Percentiles rank a stretch among this genome's conserved stretches.
phyloP scores from a whole-genome alignment of 2,329 filamentous ascomycete species.

The Sordariomycetes sp. region DNA sequence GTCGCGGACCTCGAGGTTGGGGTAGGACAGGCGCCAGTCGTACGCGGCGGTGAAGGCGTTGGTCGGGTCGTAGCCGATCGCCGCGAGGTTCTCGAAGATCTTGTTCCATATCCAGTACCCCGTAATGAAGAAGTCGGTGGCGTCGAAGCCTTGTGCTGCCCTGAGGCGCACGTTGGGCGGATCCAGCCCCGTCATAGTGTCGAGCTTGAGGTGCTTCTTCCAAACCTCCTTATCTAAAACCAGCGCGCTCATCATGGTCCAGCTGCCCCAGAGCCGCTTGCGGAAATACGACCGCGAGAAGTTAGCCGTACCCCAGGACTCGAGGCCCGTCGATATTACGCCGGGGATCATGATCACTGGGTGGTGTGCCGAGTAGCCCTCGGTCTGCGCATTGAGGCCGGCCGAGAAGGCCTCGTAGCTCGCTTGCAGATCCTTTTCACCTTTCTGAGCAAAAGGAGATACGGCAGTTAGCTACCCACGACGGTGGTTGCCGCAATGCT shows the following conservation, averaged over 20 bases:
- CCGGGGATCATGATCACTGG: conserved; percentile 96
- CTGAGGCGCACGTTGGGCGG: conserved; percentile 82
- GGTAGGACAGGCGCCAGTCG: conserved; percentile 87
- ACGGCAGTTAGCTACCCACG: background rate
- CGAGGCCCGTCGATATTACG: conserved; percentile 91
- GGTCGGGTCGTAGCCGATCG: conserved; percentile 86
- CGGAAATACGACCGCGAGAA: conserved; percentile 81
- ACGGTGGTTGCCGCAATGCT: background rate
- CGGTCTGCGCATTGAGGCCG: conserved; percentile 65
- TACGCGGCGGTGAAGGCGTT: conserved; percentile 60
- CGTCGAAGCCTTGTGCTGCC: conserved; percentile 92
- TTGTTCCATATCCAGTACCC: conserved; percentile 99
- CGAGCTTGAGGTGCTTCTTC: conserved; percentile 96
- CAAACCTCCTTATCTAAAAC: conserved; percentile 87
- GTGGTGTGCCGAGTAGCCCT: conserved; percentile 72
- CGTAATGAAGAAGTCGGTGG: conserved; percentile 86
- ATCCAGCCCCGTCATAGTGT: conserved; percentile 81
- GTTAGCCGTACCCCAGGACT: conserved; percentile 90
- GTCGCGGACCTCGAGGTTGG: conserved; percentile 79
- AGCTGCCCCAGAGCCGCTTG: conserved; percentile 91
- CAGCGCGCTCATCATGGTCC: conserved; percentile 96
- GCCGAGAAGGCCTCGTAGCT: conserved; percentile 92
- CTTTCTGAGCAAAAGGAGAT: conserved; percentile 38
- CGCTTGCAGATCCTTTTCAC: conserved; percentile 69
- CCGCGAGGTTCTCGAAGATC: conserved; percentile 91